These are phyloP conservation scores for Drechslerella dactyloides DNA, from an alignment of 2,329 filamentous ascomycete genomes.

Conservation along the genomic window DNA sequence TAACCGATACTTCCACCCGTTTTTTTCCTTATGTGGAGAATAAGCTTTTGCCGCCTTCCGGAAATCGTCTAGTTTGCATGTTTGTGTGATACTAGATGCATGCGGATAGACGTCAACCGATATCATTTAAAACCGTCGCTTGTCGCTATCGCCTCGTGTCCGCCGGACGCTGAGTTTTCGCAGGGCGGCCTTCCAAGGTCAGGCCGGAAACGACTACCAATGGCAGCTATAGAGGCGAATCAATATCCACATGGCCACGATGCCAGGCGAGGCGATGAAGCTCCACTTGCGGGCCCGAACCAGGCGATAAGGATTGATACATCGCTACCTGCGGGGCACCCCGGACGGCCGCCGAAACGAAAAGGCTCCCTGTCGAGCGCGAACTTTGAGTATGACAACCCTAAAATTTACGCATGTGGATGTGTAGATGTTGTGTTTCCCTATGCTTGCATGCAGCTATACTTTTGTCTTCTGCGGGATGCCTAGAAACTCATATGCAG, in stretches of 20 bases:
- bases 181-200: conserved; percentile 8
- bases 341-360: conserved; percentile 33
- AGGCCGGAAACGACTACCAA: conserved; percentile 13
- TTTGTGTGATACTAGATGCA: conserved; percentile 30
- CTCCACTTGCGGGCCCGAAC: conserved; percentile 9
- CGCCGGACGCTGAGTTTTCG: conserved; percentile 1
- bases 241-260: conserved; percentile 6
- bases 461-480: conserved; percentile 9
- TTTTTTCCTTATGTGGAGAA: background rate
- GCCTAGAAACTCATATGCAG: too few species aligned
- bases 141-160: conserved; percentile 8
- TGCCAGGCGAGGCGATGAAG: conserved; percentile 9
- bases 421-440: background rate
- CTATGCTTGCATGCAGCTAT: background rate
- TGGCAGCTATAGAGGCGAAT: conserved; percentile 23
- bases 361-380: conserved; percentile 30
- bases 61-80: conserved; percentile 10
- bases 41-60: background rate
- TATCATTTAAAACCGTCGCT: conserved; percentile 1
- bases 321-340: conserved; percentile 27
- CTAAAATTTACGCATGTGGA: background rate
- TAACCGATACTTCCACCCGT: background rate
- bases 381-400: conserved; percentile 35
- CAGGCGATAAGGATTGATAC: conserved; percentile 29
- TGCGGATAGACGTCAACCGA: conserved; percentile 14